Base-by-base conservation (phyloP, 2,329 filamentous ascomycete species). In the Microdochium trichocladiopsis region DNA sequence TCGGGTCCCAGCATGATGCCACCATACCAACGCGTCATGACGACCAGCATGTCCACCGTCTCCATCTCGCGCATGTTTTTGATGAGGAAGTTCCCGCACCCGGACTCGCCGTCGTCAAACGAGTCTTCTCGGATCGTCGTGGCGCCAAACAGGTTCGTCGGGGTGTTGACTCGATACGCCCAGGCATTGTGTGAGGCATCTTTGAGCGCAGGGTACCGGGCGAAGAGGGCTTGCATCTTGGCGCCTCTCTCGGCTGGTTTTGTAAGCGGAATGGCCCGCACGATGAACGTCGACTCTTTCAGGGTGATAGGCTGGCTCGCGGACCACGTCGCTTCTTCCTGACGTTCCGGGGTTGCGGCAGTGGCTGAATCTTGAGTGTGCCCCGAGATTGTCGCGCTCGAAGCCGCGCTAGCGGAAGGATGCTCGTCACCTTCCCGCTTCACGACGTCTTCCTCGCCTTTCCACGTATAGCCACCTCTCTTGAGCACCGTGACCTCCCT, bases 401-500 rank as follows among this genome's bases (percentile, higher is more conserved):
- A 49, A 51, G 56, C 6, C 52, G 55, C 41, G 52, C 56, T 50
- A 49, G 54, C 25, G 25, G 43, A 28, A 5, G 28, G 52, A 36
- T 57, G 16, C 52, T 49, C 33, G 2, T 53, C 51, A 47, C 50
- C 49, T 50, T 47, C 50, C 53, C 57, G 56, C 50, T 51, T 59
- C 37, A 37, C 64, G 50, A 60, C 55, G 9, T 59, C 57, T 52
- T 71, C 68, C 4, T 74, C 73, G 14, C 71, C 72, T 41, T 69
- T 69, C 75, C 79, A 83, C 53, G 81, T 74, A 64, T 94, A 94
- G 2, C 87, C 89, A 65, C 87, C 84, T 58, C 90, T 75, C 67
- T 90, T 91, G 60, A 95, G 73, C 1, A 94, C 87, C 3, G 80
- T 77, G 14, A 95, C 73, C 50, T 90, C 83, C 51, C 89, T 79